Evolutionary conservation across 257 asterid genomes (phyloP).

Genomic region (Solanum boliviense): DNA sequence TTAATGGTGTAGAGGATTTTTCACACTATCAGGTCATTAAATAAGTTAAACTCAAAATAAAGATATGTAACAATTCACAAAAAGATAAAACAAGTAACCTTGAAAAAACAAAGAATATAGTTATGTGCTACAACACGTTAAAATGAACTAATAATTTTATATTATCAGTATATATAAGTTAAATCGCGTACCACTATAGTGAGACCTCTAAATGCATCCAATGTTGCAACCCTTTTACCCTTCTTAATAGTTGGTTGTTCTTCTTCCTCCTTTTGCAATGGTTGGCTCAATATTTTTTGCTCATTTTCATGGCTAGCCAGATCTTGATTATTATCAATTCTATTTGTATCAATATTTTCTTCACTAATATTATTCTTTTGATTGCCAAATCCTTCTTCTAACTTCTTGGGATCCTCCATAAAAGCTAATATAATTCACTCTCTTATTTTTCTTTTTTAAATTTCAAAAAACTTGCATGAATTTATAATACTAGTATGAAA

Average conservation of each 20-base stretch:
- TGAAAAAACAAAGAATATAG: neutral
- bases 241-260: slow-evolving; percentile 23
- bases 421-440: neutral
- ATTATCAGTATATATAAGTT: neutral
- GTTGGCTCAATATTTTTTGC: neutral
- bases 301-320: neutral
- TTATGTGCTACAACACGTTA: neutral
- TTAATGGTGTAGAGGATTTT: neutral
- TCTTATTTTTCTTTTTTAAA: neutral
- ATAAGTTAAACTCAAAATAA: neutral
- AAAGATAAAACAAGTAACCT: neutral
- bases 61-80: neutral
- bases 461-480: neutral
- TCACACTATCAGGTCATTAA: neutral
- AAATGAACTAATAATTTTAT: neutral
- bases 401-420: slow-evolving; percentile 37
- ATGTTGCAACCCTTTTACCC: slow-evolving; percentile 56
- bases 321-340: neutral
- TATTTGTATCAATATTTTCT: slow-evolving; percentile 3
- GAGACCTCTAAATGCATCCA: slow-evolving; percentile 82
- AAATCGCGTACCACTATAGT: slow-evolving; percentile 47
- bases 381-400: slow-evolving; percentile 38
- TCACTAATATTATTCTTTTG: neutral
- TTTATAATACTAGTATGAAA: neutral
- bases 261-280: slow-evolving; percentile 14